Base-by-base conservation (phyloP, 345 rosid genomes). In the Stellera chamaejasme region DNA sequence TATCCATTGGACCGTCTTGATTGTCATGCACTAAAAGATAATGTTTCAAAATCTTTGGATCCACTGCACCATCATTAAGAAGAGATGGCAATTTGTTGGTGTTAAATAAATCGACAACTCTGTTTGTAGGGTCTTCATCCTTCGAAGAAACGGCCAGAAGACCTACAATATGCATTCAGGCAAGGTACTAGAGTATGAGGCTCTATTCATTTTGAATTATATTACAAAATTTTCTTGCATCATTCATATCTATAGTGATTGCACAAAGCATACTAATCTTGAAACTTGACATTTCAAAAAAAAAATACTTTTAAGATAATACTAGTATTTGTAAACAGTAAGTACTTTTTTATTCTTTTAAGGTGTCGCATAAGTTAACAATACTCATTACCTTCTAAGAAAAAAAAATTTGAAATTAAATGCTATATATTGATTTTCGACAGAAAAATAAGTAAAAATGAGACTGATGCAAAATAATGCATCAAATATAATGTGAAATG, bases 21-120 rank as follows among this genome's bases (percentile, higher is more conserved):
- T 83, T 89, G 71, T 93, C 97, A 67, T 93, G 97, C 71, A 93
- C 79, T 69, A 93, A 78, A 60, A 93, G 66, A 76, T 77, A 90
- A 71, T 83, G 84, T 75, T 83, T 93, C 76, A 85, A 60, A 68
- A 87, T 72, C 72, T 89, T 89, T 56, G 99, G 97, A 73, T 93
- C 97, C 95, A 89, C 87, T 19, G 80, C 77, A 65, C 97, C 95
- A 59, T 87, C 95, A 66, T 79, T 89, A 44, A 92, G 75, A 72
- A 88, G 83, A 47, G 87, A 68, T 13, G 99, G 97, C 73, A 87
- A 74, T 61, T 81, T 84, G 68, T 74, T 75, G 66, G 91, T 64
- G 67, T 90, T 83, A 63, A 87, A 89, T 67, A 89, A 94, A 77
- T 93, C 95, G 44, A 89, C 68, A 84, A 83, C 85, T 63, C 73